A percentile compares a stretch with the other conserved stretches of the same genome.
Conservation (phyloP, 2,329 filamentous ascomycete species). For the Fusarium concolor region DNA sequence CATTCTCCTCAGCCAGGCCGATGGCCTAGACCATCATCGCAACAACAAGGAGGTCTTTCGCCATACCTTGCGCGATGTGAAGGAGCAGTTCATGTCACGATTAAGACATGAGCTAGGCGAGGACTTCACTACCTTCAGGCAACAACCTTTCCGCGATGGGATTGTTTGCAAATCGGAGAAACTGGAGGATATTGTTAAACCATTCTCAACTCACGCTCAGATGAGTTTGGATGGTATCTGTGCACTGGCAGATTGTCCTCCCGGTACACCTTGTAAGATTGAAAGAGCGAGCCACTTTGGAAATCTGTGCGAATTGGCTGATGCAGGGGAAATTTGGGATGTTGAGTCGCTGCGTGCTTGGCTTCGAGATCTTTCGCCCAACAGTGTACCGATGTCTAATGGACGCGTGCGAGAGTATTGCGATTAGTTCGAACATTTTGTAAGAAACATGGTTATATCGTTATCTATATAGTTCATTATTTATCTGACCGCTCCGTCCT, state of each 20-base stretch:
- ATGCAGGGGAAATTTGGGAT: constrained; percentile 13
- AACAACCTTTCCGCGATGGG: neutral
- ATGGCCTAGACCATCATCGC: neutral
- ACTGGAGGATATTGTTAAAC: constrained; percentile 7
- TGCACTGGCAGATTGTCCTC: neutral
- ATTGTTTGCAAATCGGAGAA: constrained; percentile 1
- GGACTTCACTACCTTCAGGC: neutral
- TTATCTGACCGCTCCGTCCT: neutral
- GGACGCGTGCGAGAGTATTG: constrained; percentile 1
- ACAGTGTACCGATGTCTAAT: neutral
- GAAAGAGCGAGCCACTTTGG: neutral
- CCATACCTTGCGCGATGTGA: neutral
- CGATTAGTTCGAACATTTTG: neutral
- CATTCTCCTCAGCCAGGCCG: neutral
- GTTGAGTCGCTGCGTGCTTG: constrained; percentile 11
- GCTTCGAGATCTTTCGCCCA: neutral
- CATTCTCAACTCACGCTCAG: constrained; percentile 1
- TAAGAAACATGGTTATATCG: neutral
- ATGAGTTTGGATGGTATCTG: neutral
- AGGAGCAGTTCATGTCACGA: neutral
- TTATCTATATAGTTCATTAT: neutral
- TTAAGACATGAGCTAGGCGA: neutral
- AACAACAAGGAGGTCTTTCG: neutral
- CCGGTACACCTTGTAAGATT: neutral
- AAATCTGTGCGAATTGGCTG: constrained; percentile 9